Evolutionary conservation across 2,329 filamentous ascomycete species (phyloP).

Genomic region (Colletotrichum somersetense): DNA sequence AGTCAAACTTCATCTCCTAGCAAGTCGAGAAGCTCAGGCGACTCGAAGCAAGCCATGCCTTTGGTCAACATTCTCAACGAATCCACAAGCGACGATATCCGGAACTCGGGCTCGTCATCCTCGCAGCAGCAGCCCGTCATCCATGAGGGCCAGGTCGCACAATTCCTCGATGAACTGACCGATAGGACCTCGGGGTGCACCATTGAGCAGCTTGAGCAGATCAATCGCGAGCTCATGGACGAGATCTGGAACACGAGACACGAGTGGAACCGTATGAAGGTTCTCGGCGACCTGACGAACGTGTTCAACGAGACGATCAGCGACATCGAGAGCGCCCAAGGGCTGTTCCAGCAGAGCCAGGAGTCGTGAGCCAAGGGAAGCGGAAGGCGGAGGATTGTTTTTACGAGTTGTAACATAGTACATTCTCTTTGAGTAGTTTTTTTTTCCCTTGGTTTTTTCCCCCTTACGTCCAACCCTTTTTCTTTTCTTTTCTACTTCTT

Average conservation of each 20-base stretch:
- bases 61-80: slow-evolving; percentile 58
- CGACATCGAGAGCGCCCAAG: slow-evolving; percentile 73
- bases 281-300: slow-evolving; percentile 71
- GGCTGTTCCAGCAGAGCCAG: slow-evolving; percentile 60
- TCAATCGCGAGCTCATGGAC: slow-evolving; percentile 92
- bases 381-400: neutral
- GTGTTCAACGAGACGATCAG: slow-evolving; percentile 82
- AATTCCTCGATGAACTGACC: slow-evolving; percentile 74
- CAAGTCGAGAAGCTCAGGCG: slow-evolving; percentile 47
- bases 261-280: slow-evolving; percentile 86
- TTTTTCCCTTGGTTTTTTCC: neutral
- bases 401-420: slow-evolving; percentile 30
- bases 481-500: no score
- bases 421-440: slow-evolving; percentile 16
- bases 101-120: slow-evolving; percentile 41
- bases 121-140: slow-evolving; percentile 56
- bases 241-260: slow-evolving; percentile 83
- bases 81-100: slow-evolving; percentile 51
- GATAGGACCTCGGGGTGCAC: slow-evolving; percentile 80
- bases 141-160: slow-evolving; percentile 63
- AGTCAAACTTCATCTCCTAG: slow-evolving; percentile 57
- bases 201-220: slow-evolving; percentile 95
- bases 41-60: slow-evolving; percentile 51
- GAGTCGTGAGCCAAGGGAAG: slow-evolving; percentile 32
- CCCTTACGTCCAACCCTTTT: neutral